A percentile compares a stretch with the other conserved stretches of the same genome.
These are phyloP conservation scores for Boletus rex-veris DNA, from an alignment of 768 basidiomycete genomes.

Conservation along the genomic window DNA sequence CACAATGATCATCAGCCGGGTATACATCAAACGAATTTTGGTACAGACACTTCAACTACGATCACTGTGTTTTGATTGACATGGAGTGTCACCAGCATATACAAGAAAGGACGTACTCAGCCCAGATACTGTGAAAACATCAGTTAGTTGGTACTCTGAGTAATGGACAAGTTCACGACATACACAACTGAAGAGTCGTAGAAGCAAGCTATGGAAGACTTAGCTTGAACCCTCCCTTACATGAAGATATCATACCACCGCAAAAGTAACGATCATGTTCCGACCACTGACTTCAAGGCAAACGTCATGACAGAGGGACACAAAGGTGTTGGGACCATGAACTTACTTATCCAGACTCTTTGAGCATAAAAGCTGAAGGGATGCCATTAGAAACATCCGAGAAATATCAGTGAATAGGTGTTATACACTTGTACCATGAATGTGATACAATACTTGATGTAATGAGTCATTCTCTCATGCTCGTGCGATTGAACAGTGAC, in stretches of 20 bases:
- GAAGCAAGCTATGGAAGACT: background rate
- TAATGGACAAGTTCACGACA: background rate
- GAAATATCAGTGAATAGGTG: background rate
- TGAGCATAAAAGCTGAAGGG: constrained; percentile 19
- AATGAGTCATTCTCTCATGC: background rate
- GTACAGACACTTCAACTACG: constrained; percentile 1
- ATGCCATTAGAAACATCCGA: background rate
- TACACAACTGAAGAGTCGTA: constrained; percentile 9
- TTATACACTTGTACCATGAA: constrained; percentile 17
- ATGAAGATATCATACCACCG: constrained; percentile 11
- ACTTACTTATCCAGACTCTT: constrained; percentile 24
- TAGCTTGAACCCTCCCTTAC: background rate
- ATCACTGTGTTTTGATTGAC: background rate
- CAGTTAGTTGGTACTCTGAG: background rate
- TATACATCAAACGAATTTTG: background rate
- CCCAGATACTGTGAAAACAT: constrained; percentile 6
- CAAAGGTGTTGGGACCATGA: background rate
- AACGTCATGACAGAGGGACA: background rate
- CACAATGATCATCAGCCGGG: background rate
- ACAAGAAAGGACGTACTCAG: background rate
- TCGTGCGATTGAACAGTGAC: background rate
- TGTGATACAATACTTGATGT: constrained; percentile 2
- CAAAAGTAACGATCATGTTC: constrained; percentile 6
- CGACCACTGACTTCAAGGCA: constrained; percentile 10
- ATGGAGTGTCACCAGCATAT: background rate